These are phyloP conservation scores for Pochonia chlamydosporia DNA, from an alignment of 2,329 filamentous ascomycete species.

Conservation along the genomic window DNA sequence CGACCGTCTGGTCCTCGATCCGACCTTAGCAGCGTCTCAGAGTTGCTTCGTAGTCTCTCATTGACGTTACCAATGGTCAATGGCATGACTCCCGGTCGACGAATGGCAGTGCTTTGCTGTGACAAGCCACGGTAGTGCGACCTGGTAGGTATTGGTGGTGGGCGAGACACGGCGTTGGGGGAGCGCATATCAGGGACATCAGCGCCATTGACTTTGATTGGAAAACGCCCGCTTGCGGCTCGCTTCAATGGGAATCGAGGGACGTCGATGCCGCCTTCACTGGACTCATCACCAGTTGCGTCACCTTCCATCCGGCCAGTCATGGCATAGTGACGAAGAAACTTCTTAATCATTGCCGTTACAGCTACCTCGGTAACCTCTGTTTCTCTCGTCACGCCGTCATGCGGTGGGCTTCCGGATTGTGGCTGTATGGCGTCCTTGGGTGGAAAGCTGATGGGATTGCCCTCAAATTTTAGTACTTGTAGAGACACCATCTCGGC, in stretches of 20 bases:
- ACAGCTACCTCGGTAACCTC: conserved; percentile 58
- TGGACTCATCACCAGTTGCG: conserved; percentile 54
- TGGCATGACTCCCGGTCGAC: conserved; percentile 68
- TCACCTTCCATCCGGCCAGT: conserved; percentile 49
- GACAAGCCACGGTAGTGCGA: conserved; percentile 76
- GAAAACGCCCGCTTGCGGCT: conserved; percentile 59
- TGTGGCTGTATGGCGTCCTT: conserved; percentile 59
- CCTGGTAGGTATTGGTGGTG: conserved; percentile 68
- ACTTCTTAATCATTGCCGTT: conserved; percentile 58
- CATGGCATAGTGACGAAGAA: conserved; percentile 47
- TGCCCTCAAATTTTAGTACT: conserved; percentile 84
- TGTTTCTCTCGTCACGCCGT: conserved; percentile 47
- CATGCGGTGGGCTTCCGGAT: conserved; percentile 49
- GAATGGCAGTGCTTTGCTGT: conserved; percentile 57
- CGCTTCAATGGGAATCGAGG: conserved; percentile 64
- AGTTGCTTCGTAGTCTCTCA: conserved; percentile 62
- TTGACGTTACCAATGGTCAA: conserved; percentile 63
- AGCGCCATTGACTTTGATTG: conserved; percentile 66
- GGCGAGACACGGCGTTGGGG: conserved; percentile 52
- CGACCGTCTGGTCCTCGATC: conserved; percentile 47
- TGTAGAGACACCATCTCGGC: conserved; percentile 87
- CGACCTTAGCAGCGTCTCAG: conserved; percentile 50
- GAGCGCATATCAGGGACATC: conserved; percentile 65
- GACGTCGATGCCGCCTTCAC: conserved; percentile 68
- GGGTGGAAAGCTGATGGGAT: conserved; percentile 76